These are phyloP conservation scores for Penicillium italicum DNA, from an alignment of 2,329 filamentous ascomycete genomes.

Conservation along the genomic window DNA sequence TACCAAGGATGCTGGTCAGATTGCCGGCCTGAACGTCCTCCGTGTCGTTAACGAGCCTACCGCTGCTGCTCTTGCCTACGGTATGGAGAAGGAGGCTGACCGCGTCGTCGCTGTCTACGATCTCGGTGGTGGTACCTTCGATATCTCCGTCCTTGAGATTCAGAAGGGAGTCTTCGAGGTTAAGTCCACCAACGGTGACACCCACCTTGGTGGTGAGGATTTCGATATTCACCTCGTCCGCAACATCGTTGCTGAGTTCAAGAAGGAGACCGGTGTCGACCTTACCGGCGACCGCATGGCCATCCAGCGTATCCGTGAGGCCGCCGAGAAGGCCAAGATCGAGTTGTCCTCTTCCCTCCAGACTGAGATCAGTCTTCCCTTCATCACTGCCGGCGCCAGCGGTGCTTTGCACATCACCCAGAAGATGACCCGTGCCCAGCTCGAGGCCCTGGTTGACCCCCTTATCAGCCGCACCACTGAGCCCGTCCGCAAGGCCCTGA, in stretches of 20 bases:
- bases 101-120: constrained; percentile 92
- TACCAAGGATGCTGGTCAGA: constrained; percentile 97
- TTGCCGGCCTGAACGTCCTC: constrained; percentile 91
- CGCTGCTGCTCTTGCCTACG: constrained; percentile 90
- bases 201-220: constrained; percentile 95
- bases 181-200: constrained; percentile 98
- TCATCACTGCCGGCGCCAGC: constrained; percentile 93
- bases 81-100: constrained; percentile 91
- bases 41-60: constrained; percentile 98
- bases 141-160: constrained; percentile 97
- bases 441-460: constrained; percentile 88
- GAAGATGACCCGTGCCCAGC: constrained; percentile 87
- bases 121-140: constrained; percentile 97
- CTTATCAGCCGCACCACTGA: constrained; percentile 83
- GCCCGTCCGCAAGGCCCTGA: constrained; percentile 92
- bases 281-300: constrained; percentile 92
- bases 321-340: constrained; percentile 99
- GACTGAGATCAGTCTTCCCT: constrained; percentile 97
- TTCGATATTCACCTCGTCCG: constrained; percentile 94
- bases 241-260: constrained; percentile 91
- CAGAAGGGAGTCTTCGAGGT: constrained; percentile 98
- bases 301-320: constrained; percentile 97
- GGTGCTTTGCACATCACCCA: constrained; percentile 98
- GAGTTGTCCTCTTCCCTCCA: constrained; percentile 92
- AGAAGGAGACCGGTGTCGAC: constrained; percentile 90